Evolutionary conservation across 2,329 filamentous ascomycete species (phyloP), one percentile per base, ranked within the genome.

Genomic region (Talaromyces sp.): DNA sequence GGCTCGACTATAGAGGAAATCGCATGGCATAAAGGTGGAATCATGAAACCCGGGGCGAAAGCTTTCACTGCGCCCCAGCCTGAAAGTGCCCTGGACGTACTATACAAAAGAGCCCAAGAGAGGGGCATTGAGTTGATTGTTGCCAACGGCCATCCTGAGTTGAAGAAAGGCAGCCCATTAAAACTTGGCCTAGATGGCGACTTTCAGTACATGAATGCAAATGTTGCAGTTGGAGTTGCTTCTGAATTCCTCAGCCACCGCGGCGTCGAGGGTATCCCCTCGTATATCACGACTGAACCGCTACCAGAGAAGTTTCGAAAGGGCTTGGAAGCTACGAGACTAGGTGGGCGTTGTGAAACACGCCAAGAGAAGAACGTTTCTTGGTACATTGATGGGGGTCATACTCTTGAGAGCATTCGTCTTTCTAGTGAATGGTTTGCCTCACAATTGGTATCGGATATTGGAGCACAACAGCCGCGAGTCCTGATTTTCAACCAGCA

Each of bases 401-500:
- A 97, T 72, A 97, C 93, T 0, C 81, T 87, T 27, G 92, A 96
- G 68, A 96, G 91, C 68, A 86, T 97, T 65, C 82, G 86, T 58
- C 83, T 91, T 50, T 89, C 90, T 10, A 91, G 87, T 3, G 81
- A 81, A 66, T 97, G 93, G 93, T 94, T 94, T 69, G 85, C 84
- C 1, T 76, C 76, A 7, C 77, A 81, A 55, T 69, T 83, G n/a
- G 67, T 69, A 68, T 68, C 73, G 16, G 73, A 75, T 52, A 73
- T 74, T 10, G 69, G 67, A 59, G 67, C 64, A 56, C 71, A 70
- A 58, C 75, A 79, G 52, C 73, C 78, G 5, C 79, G 91, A 0
- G 80, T 89, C 61, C 78, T 98, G 53, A 83, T 98, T 55, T 98
- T 98, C 81, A 97, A 97, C 75, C 94, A 97, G 75, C 92, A 96